phyloP scores from a whole-genome alignment of 2,329 filamentous ascomycete genomes.

The Colletotrichum theobromicola region DNA sequence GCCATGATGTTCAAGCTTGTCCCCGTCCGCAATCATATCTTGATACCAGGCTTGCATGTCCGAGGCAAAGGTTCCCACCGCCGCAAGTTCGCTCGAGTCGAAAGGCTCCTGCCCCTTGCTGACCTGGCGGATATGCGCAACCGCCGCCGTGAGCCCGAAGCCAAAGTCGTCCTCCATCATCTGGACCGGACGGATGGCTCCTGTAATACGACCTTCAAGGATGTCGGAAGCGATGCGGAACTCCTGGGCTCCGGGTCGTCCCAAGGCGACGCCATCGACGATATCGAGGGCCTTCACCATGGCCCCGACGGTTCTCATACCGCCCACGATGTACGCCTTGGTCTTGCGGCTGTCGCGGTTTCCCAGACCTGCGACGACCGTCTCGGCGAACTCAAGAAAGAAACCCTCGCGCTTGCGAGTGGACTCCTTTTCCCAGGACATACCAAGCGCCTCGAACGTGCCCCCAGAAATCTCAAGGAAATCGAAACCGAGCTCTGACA shows the following conservation, averaged over 20 bases:
- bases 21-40: constrained; percentile 28
- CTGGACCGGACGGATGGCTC: neutral
- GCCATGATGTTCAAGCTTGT: constrained; percentile 30
- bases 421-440: constrained; percentile 55
- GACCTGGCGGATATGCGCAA: constrained; percentile 4
- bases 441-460: constrained; percentile 60
- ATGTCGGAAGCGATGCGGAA: neutral
- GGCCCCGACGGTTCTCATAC: constrained; percentile 56
- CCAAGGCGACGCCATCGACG: constrained; percentile 67
- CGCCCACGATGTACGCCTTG: constrained; percentile 64
- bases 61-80: constrained; percentile 22
- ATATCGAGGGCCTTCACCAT: constrained; percentile 62
- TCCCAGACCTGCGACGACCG: constrained; percentile 44
- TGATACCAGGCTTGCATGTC: constrained; percentile 28
- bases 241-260: constrained; percentile 36
- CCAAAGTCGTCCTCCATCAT: constrained; percentile 2
- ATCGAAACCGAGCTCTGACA: constrained; percentile 55
- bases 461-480: constrained; percentile 67
- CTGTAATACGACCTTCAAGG: neutral
- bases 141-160: neutral
- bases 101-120: constrained; percentile 28
- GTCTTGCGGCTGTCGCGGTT: constrained; percentile 37
- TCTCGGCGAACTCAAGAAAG: constrained; percentile 65
- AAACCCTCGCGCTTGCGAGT: constrained; percentile 63
- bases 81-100: constrained; percentile 25